Percentiles rank a stretch among this genome's conserved stretches.
phyloP scores from a whole-genome alignment of 192 early-diverging fungal species.

The Jimgerdemannia flammicorona region DNA sequence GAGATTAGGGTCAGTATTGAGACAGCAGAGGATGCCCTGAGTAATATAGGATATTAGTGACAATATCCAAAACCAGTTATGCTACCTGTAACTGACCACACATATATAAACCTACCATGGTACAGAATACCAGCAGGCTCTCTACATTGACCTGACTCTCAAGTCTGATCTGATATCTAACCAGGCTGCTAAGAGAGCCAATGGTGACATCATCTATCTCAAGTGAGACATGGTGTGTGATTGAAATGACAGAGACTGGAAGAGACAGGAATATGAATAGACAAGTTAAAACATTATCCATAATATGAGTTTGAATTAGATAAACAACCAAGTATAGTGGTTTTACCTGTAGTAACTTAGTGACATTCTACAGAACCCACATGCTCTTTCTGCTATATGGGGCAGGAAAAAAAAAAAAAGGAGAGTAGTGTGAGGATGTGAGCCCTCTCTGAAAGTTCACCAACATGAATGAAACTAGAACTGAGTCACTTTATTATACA shows the following conservation, averaged over 20 bases:
- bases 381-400: too few species aligned
- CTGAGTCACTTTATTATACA: too few species aligned
- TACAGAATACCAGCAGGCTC: conserved; percentile 73
- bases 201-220: conserved; percentile 67
- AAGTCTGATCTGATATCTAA: conserved; percentile 75
- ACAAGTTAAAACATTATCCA: too few species aligned
- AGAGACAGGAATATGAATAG: too few species aligned
- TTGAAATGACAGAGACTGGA: conserved; percentile 73
- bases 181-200: conserved; percentile 48
- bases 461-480: too few species aligned
- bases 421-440: not conserved
- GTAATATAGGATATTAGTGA: not conserved
- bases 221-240: conserved; percentile 69
- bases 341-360: conserved; percentile 60
- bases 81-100: not conserved
- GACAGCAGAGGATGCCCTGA: conserved; percentile 65
- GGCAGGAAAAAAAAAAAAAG: too few species aligned
- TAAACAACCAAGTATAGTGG: conserved; percentile 16
- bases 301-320: not conserved
- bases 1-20: conserved; percentile 59
- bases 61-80: not conserved
- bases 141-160: conserved; percentile 44
- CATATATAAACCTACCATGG: conserved; percentile 40
- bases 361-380: too few species aligned
- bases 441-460: conserved; percentile 24